Conservation (phyloP, 306 rosid genomes). For the Fagus sylvatica region DNA sequence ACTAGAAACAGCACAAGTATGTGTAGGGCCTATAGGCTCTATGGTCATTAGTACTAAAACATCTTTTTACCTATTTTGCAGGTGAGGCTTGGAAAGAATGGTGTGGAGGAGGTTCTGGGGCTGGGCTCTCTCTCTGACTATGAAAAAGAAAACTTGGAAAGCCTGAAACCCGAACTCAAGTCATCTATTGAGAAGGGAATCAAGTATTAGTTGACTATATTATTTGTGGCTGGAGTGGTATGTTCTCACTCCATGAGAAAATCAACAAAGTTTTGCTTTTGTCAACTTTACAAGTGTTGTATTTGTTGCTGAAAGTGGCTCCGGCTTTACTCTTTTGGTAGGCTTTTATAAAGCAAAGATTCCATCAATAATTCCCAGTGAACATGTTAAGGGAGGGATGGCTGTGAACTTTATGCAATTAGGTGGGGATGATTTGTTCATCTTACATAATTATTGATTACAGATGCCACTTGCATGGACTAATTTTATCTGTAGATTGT, state of each 20-base stretch:
- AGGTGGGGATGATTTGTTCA: not conserved
- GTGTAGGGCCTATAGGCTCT: slow-evolving; percentile 32
- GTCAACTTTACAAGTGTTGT: slow-evolving; percentile 24
- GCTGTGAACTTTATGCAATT: slow-evolving; percentile 5
- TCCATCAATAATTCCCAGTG: slow-evolving; percentile 37
- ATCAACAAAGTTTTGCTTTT: slow-evolving; percentile 48
- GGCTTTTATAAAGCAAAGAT: slow-evolving; percentile 20
- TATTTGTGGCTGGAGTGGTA: slow-evolving; percentile 14
- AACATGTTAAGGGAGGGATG: slow-evolving; percentile 22
- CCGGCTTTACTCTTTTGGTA: not conserved
- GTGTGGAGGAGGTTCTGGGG: slow-evolving; percentile 76
- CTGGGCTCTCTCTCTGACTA: slow-evolving; percentile 80
- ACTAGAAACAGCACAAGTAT: not conserved
- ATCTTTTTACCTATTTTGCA: slow-evolving; percentile 23
- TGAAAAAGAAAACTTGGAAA: slow-evolving; percentile 76
- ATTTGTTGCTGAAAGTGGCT: slow-evolving; percentile 40
- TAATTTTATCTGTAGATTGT: not conserved
- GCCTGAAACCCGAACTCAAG: slow-evolving; percentile 69
- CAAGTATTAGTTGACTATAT: slow-evolving; percentile 51
- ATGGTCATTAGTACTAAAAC: not conserved
- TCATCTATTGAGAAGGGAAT: slow-evolving; percentile 93
- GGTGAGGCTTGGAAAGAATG: slow-evolving; percentile 95
- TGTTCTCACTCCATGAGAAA: slow-evolving; percentile 22
- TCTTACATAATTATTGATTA: not conserved
- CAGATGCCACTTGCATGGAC: not conserved